Evolutionary conservation across 352 stramenopile species (phyloP), one percentile per base, ranked within the genome.

Genomic region (Phytophthora vignae): DNA sequence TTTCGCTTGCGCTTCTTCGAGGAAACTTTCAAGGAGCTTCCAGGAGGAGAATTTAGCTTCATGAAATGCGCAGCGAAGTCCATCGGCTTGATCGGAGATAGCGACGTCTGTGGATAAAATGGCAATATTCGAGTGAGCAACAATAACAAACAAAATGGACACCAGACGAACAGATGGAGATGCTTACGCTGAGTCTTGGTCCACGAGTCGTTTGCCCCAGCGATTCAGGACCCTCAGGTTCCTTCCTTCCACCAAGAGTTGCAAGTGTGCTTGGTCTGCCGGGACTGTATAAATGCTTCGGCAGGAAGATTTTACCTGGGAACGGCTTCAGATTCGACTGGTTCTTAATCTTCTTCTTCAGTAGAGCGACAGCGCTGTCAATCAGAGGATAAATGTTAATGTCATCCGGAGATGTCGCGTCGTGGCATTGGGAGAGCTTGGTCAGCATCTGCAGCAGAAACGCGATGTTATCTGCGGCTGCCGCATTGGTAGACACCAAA

Each of bases 331-430:
- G 64, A 67, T 94, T 95, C 10, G 85, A 90, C 67, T 93, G 88
- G 3, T 89, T 93, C 74, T 94, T 93, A 63, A 97, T 96, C 46
- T 90, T 90, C 42, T 90, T 92, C 64, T 93, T 93, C 29, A 97
- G 73, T 22, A 93, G 52, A 1, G 68, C 40, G 0, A 85, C 84
- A 1, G 78, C 73, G 21, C 70, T 90, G 29, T 91, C 87, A 29
- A 94, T 77, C 15, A 95, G 60, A 15, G 85, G 78, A 64, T 93
- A 93, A 31, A 94, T 86, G 36, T 78, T 67, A 14, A 74, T 77
- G 9, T 66, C 74, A 9, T 77, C 73, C 8, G 79, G 75, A 49
- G 79, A 69, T 8, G 67, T 71, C 7, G 77, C 81, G 55, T 97
- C 89, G 27, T 93, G 85, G 55, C 85, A 96, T 38, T 89, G 74